Conservation (phyloP, 768 basidiomycete species). For the Hydnum rufescens region DNA sequence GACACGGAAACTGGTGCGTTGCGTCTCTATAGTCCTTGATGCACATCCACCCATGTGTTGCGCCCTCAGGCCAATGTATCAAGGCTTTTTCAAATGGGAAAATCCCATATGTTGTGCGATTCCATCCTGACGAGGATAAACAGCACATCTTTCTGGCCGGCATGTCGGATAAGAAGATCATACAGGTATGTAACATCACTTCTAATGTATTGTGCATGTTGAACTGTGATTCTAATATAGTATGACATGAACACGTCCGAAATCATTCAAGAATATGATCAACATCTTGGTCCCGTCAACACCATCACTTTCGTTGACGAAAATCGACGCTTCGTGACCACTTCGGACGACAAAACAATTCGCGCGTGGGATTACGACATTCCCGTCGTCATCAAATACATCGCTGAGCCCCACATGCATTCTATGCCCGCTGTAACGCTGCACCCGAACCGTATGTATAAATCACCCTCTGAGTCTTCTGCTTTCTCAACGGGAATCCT, state of each 20-base stretch:
- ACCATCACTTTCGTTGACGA: constrained; percentile 99
- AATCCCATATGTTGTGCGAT: constrained; percentile 86
- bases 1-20: constrained; percentile 74
- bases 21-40: neutral
- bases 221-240: constrained; percentile 22
- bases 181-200: constrained; percentile 43
- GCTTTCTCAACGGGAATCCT: neutral
- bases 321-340: constrained; percentile 91
- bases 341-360: constrained; percentile 97
- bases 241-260: constrained; percentile 92
- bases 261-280: constrained; percentile 96
- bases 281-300: constrained; percentile 94
- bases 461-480: neutral
- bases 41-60: neutral
- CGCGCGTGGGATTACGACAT: constrained; percentile 99
- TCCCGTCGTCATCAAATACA: constrained; percentile 98
- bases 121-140: constrained; percentile 92
- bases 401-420: constrained; percentile 98
- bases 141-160: constrained; percentile 92
- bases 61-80: constrained; percentile 76
- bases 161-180: constrained; percentile 98
- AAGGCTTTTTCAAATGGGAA: constrained; percentile 96
- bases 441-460: constrained; percentile 73
- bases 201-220: neutral
- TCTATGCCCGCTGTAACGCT: constrained; percentile 97